These are phyloP conservation scores for Micractinium sp. DNA, from an alignment of 139 green algal species.

Conservation along the genomic window DNA sequence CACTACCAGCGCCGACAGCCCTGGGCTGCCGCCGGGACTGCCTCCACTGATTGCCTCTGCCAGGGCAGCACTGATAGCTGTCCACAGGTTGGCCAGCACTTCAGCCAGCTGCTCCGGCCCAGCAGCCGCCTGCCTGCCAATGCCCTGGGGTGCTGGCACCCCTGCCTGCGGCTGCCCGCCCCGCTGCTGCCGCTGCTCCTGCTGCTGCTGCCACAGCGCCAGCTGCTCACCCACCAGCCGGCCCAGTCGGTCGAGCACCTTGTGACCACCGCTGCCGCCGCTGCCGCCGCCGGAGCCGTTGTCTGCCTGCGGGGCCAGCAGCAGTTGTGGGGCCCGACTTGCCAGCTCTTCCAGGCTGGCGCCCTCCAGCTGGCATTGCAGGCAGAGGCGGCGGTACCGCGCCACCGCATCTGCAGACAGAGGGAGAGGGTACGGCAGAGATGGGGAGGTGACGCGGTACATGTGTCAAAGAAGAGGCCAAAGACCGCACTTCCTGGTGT, in stretches of 20 bases:
- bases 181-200: background rate
- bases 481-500: background rate
- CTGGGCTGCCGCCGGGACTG: background rate
- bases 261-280: background rate
- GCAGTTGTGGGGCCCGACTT: background rate
- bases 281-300: background rate
- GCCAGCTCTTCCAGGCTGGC: conserved; percentile 24
- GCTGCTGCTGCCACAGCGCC: background rate
- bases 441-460: too few relatives aligned
- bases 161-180: background rate
- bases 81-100: background rate
- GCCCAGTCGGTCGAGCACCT: conserved; percentile 12
- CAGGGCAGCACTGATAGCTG: background rate
- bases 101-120: background rate
- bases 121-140: background rate
- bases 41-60: background rate
- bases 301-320: background rate
- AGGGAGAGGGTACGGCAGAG: background rate
- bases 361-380: conserved; percentile 26
- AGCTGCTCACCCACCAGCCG: conserved; percentile 2
- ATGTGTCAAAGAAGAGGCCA: too few relatives aligned
- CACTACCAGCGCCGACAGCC: background rate
- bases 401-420: background rate
- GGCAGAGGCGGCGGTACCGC: conserved; percentile 19
- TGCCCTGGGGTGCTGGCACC: background rate